These are phyloP conservation scores for Ceratobasidium sp. DNA, from an alignment of 1,284 basidiomycete species.

Conservation along the genomic window DNA sequence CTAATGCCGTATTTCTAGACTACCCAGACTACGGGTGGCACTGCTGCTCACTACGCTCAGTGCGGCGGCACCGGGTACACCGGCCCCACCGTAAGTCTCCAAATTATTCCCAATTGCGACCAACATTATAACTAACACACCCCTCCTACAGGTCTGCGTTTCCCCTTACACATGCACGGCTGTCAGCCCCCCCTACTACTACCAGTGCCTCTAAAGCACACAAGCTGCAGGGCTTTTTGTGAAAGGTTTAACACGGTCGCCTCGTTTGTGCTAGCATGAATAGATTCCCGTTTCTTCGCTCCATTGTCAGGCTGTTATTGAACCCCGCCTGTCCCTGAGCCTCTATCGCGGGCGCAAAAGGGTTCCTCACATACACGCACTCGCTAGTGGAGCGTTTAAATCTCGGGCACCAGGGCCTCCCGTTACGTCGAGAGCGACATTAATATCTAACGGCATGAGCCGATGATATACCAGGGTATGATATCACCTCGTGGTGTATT, in stretches of 20 bases:
- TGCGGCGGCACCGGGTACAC: constrained; percentile 8
- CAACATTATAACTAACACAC: neutral
- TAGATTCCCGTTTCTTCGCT: too few species aligned
- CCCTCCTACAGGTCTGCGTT: constrained; percentile 2
- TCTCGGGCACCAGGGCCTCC: too few species aligned
- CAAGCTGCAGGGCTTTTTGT: neutral
- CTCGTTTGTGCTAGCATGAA: neutral
- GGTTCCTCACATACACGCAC: too few species aligned
- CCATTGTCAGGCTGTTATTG: too few species aligned
- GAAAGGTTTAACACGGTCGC: neutral
- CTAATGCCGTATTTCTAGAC: neutral
- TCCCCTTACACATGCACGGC: too few species aligned
- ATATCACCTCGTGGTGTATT: too few species aligned
- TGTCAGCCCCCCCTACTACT: constrained; percentile 31
- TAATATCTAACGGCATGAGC: too few species aligned
- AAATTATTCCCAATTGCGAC: neutral
- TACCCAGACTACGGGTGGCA: neutral
- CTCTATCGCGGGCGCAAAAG: too few species aligned
- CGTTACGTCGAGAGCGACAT: too few species aligned
- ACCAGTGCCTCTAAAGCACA: constrained; percentile 22
- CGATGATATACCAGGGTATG: too few species aligned
- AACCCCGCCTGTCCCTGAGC: too few species aligned
- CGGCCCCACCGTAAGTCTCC: constrained; percentile 26
- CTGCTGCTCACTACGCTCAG: constrained; percentile 7
- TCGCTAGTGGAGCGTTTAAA: too few species aligned